Conservation (phyloP, 2,329 filamentous ascomycete genomes). For the Arachnomyces sp. region DNA sequence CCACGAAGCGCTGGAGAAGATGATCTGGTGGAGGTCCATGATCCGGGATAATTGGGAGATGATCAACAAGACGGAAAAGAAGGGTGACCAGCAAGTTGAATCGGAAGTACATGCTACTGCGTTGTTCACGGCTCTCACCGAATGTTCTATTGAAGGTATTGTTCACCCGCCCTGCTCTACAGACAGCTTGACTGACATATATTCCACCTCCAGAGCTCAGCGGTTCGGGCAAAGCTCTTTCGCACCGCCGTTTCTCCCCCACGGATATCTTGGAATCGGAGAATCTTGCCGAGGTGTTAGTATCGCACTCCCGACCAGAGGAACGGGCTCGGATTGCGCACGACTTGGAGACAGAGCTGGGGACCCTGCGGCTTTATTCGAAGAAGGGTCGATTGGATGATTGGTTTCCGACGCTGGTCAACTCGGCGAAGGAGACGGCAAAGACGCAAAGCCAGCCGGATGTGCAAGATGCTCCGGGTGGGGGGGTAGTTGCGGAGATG, state of each 20-base stretch:
- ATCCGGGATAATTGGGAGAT: constrained; percentile 75
- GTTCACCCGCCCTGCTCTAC: constrained; percentile 18
- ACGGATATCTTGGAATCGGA: constrained; percentile 34
- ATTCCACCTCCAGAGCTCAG: constrained; percentile 15
- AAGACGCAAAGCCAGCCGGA: background rate
- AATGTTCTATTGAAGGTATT: constrained; percentile 58
- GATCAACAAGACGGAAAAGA: constrained; percentile 68
- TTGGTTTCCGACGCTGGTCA: constrained; percentile 50
- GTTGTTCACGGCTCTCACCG: constrained; percentile 58
- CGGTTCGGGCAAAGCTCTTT: background rate
- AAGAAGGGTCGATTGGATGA: constrained; percentile 60
- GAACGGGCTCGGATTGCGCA: constrained; percentile 59
- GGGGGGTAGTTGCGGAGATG: too few species aligned
- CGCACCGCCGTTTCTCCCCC: background rate
- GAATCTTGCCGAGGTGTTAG: constrained; percentile 45
- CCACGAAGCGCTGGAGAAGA: constrained; percentile 46
- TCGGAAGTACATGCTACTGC: constrained; percentile 56
- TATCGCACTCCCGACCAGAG: constrained; percentile 48
- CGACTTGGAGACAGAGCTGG: constrained; percentile 66
- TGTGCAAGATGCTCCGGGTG: too few species aligned
- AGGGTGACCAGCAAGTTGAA: constrained; percentile 61
- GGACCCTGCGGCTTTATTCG: constrained; percentile 54
- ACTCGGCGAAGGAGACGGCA: constrained; percentile 8
- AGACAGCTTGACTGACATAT: constrained; percentile 15
- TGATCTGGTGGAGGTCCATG: constrained; percentile 85